Evolutionary conservation across 1,139 yeast genomes (phyloP).

Genomic region (Ogataea hybrid): DNA sequence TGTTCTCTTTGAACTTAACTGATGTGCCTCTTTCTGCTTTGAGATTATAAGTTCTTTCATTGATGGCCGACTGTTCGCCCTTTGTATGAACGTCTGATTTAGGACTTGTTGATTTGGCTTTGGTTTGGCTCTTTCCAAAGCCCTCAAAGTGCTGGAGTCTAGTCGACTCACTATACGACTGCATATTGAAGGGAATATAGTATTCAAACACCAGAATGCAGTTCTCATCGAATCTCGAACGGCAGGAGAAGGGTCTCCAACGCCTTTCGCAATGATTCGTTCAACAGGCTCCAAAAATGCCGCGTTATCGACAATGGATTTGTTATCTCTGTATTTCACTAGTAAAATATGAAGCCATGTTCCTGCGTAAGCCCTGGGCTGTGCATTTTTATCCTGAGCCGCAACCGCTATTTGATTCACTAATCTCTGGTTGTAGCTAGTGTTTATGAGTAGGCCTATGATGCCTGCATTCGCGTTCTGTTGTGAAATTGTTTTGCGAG

Average conservation of each 20-base stretch:
- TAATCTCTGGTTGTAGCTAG: conserved; percentile 52
- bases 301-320: conserved; percentile 36
- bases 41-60: conserved; percentile 27
- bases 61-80: conserved; percentile 20
- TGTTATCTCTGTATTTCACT: conserved; percentile 44
- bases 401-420: conserved; percentile 52
- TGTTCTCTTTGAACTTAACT: neutral
- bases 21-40: conserved; percentile 19
- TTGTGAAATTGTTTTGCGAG: conserved; percentile 79
- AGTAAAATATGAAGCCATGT: conserved; percentile 68
- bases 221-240: conserved; percentile 77
- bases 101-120: conserved; percentile 6
- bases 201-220: conserved; percentile 69
- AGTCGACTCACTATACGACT: conserved; percentile 37
- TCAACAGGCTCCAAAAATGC: conserved; percentile 46
- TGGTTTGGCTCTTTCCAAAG: conserved; percentile 59
- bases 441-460: conserved; percentile 57
- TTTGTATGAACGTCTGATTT: conserved; percentile 10
- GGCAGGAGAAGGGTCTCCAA: conserved; percentile 76
- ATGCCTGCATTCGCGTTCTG: conserved; percentile 68
- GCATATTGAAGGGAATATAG: conserved; percentile 44
- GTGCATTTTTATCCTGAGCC: conserved; percentile 64
- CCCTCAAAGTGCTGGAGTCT: conserved; percentile 49
- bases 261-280: conserved; percentile 55
- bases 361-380: conserved; percentile 69